These are phyloP conservation scores for Metschnikowia borealis DNA, from an alignment of 805 yeast genomes.

Conservation along the genomic window DNA sequence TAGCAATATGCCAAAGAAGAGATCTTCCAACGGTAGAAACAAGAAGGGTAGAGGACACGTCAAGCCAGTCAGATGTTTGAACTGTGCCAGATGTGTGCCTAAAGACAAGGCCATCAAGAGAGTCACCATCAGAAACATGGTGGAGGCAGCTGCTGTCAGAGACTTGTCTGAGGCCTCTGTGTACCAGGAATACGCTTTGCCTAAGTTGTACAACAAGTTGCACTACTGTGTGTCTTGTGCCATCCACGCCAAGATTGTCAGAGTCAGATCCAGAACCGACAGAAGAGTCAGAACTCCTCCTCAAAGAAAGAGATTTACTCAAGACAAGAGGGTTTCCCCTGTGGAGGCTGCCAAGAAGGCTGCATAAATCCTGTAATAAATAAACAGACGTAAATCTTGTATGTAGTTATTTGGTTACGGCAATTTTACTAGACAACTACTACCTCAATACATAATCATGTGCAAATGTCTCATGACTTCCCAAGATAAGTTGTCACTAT, in stretches of 20 bases:
- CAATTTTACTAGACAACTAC: too few species aligned
- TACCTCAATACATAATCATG: too few species aligned
- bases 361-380: constrained; percentile 35
- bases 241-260: constrained; percentile 99
- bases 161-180: constrained; percentile 99
- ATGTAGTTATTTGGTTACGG: neutral
- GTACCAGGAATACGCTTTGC: constrained; percentile 98
- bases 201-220: constrained; percentile 99
- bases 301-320: constrained; percentile 96
- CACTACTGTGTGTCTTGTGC: constrained; percentile 99
- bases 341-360: constrained; percentile 97
- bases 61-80: constrained; percentile 98
- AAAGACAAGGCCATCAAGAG: constrained; percentile 99
- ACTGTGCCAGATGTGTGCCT: constrained; percentile 99
- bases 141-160: constrained; percentile 99
- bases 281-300: constrained; percentile 99
- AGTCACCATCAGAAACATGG: constrained; percentile 99
- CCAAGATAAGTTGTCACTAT: too few species aligned
- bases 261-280: constrained; percentile 99
- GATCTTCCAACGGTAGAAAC: constrained; percentile 99
- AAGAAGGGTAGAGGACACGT: constrained; percentile 99
- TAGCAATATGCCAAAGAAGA: constrained; percentile 96
- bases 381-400: constrained; percentile 2
- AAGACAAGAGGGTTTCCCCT: constrained; percentile 94
- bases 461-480: too few species aligned